Evolutionary conservation across 2,329 filamentous ascomycete species (phyloP), one percentile per base, ranked within the genome.

Genomic region (Catunica adiposa): DNA sequence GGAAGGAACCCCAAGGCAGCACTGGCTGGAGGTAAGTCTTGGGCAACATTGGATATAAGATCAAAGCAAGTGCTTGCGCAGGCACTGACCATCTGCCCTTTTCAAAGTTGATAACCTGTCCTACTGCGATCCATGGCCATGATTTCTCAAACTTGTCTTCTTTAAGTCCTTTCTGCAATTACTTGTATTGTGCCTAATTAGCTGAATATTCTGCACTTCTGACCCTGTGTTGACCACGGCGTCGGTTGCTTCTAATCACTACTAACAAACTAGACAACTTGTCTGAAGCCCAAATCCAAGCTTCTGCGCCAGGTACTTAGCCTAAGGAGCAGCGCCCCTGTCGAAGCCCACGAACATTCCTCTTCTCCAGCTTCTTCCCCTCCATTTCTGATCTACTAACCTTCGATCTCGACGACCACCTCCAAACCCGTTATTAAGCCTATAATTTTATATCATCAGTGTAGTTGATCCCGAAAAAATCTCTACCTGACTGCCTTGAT

Each of bases 351-450:
- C 44, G 44, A 31, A 22, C 11, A 34, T 52, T 40, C 34, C 54
- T 34, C 57, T 56, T 53, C 53, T 17, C 23, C 44, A 48, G 8
- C 22, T 48, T 48, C 22, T 51, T 53, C 44, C 50, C 54, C 57
- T 56, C 52, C 53, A 55, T 52, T 40, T 29, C 29, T 25, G 23
- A 52, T 22, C 47, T 34, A 34, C 9, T 14, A 23, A 9, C 22
- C 22, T n/a, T 25, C 38, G 38, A 53, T 47, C 47, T n/a, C 37
- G 25, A 51, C 37, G 34, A 51, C 25, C 54, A 52, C 26, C 25
- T 42, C 23, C 40, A 48, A 56, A 15, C 23, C 29, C 29, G n/a
- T 11, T 37, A 55, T 22, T 22, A 9, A 44, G 40, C 51, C 20
- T 8, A 42, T 44, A 42, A 40, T 17, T 31, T 34, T 25, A 9